Percentiles rank a stretch among this genome's conserved stretches.
These are phyloP conservation scores for Phytopythium chamaehyphon DNA, from an alignment of 352 stramenopile species.

Conservation along the genomic window DNA sequence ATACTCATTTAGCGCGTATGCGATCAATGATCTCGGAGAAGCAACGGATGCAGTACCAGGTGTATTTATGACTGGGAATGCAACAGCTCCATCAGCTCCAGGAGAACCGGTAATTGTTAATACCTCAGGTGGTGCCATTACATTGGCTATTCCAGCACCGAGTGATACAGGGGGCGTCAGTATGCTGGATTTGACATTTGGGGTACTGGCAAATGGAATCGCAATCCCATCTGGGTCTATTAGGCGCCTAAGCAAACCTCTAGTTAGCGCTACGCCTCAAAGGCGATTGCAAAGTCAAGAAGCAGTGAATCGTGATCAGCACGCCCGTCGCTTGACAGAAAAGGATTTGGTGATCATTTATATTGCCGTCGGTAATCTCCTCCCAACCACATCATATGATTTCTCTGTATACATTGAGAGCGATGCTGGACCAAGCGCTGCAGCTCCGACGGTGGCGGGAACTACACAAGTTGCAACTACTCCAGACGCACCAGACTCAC, in stretches of 20 bases:
- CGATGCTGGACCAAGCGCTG: slow-evolving; percentile 19
- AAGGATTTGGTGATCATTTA: slow-evolving; percentile 8
- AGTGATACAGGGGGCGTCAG: slow-evolving; percentile 38
- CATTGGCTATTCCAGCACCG: slow-evolving; percentile 24
- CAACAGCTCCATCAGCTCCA: slow-evolving; percentile 25
- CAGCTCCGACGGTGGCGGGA: slow-evolving; percentile 4
- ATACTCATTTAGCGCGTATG: slow-evolving; percentile 53
- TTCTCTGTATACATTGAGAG: slow-evolving; percentile 42
- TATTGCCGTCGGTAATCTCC: slow-evolving; percentile 38
- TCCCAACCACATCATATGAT: slow-evolving; percentile 32
- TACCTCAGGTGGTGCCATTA: slow-evolving; percentile 35
- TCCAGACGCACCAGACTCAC: slow-evolving; percentile 24
- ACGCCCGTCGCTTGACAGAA: slow-evolving; percentile 5
- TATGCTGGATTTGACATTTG: slow-evolving; percentile 21
- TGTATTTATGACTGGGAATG: slow-evolving; percentile 20
- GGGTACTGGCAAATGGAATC: slow-evolving; percentile 39
- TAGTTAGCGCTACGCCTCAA: background rate
- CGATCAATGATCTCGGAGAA: slow-evolving; percentile 34
- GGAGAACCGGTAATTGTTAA: slow-evolving; percentile 17
- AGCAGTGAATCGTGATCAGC: background rate
- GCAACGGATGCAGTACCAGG: slow-evolving; percentile 23
- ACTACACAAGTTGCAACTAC: slow-evolving; percentile 17
- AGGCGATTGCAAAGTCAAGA: background rate
- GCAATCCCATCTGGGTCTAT: slow-evolving; percentile 17
- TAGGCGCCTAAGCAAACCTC: background rate